phyloP scores from a whole-genome alignment of 2,329 filamentous ascomycete species.

The Exophiala sp. region DNA sequence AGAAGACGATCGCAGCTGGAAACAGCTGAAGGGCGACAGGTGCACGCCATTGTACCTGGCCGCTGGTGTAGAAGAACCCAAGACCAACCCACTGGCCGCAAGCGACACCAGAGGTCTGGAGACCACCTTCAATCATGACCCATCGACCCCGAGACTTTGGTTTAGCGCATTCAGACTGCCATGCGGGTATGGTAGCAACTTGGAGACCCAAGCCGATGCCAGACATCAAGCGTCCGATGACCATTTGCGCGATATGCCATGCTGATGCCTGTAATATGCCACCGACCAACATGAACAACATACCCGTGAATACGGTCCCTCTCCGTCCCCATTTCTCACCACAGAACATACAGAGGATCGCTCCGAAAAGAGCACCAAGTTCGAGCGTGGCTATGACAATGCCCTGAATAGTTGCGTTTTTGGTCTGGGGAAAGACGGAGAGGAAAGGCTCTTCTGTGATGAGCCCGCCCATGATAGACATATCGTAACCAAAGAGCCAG shows the following conservation, averaged over 20 bases:
- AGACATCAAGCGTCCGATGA: constrained; percentile 43
- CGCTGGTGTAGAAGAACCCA: constrained; percentile 49
- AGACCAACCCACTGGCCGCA: constrained; percentile 48
- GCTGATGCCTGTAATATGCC: constrained; percentile 45
- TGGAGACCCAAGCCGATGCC: constrained; percentile 50
- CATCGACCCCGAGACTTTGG: constrained; percentile 48
- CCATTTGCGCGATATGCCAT: constrained; percentile 45
- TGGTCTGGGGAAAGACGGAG: constrained; percentile 44
- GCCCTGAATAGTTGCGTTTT: constrained; percentile 37
- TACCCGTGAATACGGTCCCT: constrained; percentile 45
- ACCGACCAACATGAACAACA: constrained; percentile 45
- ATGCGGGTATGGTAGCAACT: constrained; percentile 46
- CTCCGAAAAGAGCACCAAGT: constrained; percentile 56
- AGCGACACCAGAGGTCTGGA: constrained; percentile 44
- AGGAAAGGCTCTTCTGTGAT: no score
- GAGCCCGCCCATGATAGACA: no score
- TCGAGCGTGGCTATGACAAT: constrained; percentile 55
- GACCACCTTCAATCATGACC: constrained; percentile 50
- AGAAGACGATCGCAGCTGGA: constrained; percentile 49
- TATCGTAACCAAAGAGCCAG: no score
- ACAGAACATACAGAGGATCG: constrained; percentile 40
- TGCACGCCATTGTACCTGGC: constrained; percentile 49
- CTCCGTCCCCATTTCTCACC: constrained; percentile 47
- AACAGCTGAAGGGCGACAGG: constrained; percentile 52
- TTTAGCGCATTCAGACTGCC: no score